Evolutionary conservation across 2,329 filamentous ascomycete species (phyloP), one percentile per base, ranked within the genome.

Genomic region (Pseudocercospora ulei): DNA sequence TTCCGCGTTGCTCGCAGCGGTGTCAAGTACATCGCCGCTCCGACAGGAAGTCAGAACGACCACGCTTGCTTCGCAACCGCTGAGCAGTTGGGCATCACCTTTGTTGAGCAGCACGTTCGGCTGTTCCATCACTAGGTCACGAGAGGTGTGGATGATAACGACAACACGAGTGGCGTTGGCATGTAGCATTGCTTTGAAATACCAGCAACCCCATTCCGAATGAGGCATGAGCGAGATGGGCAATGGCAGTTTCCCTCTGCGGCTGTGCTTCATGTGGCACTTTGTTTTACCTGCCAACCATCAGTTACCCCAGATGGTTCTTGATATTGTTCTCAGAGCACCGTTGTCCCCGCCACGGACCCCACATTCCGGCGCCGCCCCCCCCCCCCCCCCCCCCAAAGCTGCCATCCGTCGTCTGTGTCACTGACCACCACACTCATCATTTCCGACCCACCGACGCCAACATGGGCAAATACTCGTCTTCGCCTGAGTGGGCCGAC

Each of bases 11-110:
- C 76, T 47, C 75, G 85, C 56, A 93, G 85, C 13, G 90, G 90
- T 34, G 86, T 77, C 59, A 96, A 93, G 70, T 98, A 94, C 69
- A 84, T 96, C 56, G 88, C 90, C 38, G 88, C 88, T 24, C 90
- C 90, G 6, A 82, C 76, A 35, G 90, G 90, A 41, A 94, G 81
- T 63, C 83, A 90, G 64, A 90, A 90, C 60, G 84, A 90, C 61
- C 64, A 70, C 41, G 73, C 78, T 34, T 84, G 90, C 29, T 83
- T 94, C 54, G 80, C 85, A 61, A 92, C 87, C 7, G 85, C 87
- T 3, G 85, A 94, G 70, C 85, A 88, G 69, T 70, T 93, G 49
- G 82, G 80, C 39, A 93, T 96, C 56, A 86, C 81, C 28, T 95
- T 96, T 65, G 82, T 96, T 23, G 86, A 98, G 72, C 90, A 98